Percentiles rank a stretch among this genome's conserved stretches.
These are phyloP conservation scores for Daldinia eschscholtzii DNA, from an alignment of 2,329 filamentous ascomycete genomes.

Conservation along the genomic window DNA sequence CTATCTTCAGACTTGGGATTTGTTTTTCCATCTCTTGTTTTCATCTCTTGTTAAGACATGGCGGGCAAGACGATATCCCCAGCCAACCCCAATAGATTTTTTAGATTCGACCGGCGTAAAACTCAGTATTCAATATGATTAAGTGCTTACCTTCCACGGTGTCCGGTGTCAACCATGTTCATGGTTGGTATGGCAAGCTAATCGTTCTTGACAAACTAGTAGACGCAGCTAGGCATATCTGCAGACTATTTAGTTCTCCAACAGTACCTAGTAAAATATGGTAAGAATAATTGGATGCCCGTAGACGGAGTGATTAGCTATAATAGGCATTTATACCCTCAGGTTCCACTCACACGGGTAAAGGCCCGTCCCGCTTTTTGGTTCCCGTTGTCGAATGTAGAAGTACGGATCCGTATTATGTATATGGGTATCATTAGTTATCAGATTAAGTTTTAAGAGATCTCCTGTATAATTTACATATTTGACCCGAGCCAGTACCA, in stretches of 20 bases:
- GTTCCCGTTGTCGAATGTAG: slow-evolving; percentile 20
- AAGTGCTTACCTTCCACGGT: slow-evolving; percentile 4
- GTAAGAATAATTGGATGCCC: slow-evolving; percentile 19
- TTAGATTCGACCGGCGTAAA: slow-evolving; percentile 3
- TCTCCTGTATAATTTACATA: slow-evolving; percentile 31
- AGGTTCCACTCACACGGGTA: slow-evolving; percentile 22
- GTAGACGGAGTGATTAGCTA: slow-evolving; percentile 18
- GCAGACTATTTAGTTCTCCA: slow-evolving; percentile 6
- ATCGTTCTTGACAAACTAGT: slow-evolving; percentile 7
- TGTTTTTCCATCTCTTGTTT: background rate
- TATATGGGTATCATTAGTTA: slow-evolving; percentile 4
- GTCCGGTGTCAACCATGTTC: background rate
- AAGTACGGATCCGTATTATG: slow-evolving; percentile 7
- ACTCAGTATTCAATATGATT: background rate
- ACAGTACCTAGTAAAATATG: background rate
- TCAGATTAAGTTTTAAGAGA: slow-evolving; percentile 37
- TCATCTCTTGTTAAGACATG: background rate
- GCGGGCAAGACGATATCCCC: slow-evolving; percentile 1
- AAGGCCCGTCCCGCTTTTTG: slow-evolving; percentile 35
- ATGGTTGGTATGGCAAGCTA: background rate
- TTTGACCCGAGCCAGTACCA: slow-evolving; percentile 28
- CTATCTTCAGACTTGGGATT: slow-evolving; percentile 16
- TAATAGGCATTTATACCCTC: slow-evolving; percentile 20
- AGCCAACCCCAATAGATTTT: background rate
- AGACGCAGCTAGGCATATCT: slow-evolving; percentile 27